Evolutionary conservation across 768 basidiomycete genomes (phyloP).

Genomic region (Holtermanniella nyarrowii): DNA sequence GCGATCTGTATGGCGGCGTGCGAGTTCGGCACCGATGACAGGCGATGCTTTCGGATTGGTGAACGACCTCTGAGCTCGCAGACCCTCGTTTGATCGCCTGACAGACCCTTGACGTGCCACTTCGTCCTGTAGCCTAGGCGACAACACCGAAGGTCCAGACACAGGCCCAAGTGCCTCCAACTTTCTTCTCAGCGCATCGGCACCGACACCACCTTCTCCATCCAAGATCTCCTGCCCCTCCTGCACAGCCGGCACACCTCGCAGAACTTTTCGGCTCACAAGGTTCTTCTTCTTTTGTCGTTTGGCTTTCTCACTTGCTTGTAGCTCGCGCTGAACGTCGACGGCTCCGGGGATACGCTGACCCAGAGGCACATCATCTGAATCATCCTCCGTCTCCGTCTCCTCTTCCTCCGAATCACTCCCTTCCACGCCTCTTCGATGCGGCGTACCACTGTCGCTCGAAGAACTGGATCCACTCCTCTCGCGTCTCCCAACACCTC

Average conservation of each 20-base stretch:
- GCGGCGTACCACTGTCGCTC: conserved; percentile 3
- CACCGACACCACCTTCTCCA: conserved; percentile 36
- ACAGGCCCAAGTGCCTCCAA: conserved; percentile 12
- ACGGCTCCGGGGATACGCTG: conserved; percentile 30
- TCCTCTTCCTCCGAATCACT: not conserved
- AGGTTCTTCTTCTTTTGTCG: conserved; percentile 1
- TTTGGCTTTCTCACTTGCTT: conserved; percentile 4
- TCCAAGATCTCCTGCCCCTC: conserved; percentile 20
- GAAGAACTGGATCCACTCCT: conserved; percentile 3
- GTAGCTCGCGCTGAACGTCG: conserved; percentile 14
- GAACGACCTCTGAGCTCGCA: not conserved
- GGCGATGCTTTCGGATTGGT: not conserved
- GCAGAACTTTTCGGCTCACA: not conserved
- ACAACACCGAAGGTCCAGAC: not conserved
- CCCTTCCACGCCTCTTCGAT: not conserved
- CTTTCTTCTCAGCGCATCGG: conserved; percentile 12
- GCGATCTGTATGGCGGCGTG: not conserved
- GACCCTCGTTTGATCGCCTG: not conserved
- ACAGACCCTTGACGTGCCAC: not conserved
- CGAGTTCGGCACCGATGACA: not conserved
- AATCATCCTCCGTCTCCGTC: not conserved
- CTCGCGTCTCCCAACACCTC: not conserved
- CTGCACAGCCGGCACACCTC: not conserved
- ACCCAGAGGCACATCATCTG: conserved; percentile 29
- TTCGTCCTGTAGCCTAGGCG: not conserved